Percentiles rank a stretch among this genome's conserved stretches.
phyloP scores from a whole-genome alignment of 1,284 basidiomycete genomes.

The Sphagnurus paluster region DNA sequence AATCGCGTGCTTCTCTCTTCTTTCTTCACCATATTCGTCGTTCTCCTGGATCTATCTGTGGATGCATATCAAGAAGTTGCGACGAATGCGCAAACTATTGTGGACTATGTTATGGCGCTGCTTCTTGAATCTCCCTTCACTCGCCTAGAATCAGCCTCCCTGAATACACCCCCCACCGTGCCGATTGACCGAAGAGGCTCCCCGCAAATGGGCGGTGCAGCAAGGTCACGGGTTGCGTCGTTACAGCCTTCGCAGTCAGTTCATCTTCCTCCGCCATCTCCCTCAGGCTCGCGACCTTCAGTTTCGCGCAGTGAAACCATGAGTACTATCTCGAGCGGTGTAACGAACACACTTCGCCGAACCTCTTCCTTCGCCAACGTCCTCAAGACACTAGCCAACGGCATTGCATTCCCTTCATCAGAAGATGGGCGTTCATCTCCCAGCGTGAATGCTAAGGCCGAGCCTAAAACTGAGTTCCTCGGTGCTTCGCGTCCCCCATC shows the following conservation, averaged over 20 bases:
- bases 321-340: conserved; percentile 57
- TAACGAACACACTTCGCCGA: conserved; percentile 69
- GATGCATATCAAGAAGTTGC: conserved; percentile 95
- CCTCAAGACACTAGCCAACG: conserved; percentile 74
- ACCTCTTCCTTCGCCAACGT: conserved; percentile 85
- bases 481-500: conserved; percentile 70
- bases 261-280: conserved; percentile 37
- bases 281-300: conserved; percentile 42
- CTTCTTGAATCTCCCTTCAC: conserved; percentile 88
- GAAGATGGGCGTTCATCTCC: conserved; percentile 57
- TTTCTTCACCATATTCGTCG: conserved; percentile 91
- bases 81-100: conserved; percentile 85
- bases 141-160: conserved; percentile 64
- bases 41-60: conserved; percentile 87
- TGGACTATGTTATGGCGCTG: conserved; percentile 91
- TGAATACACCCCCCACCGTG: conserved; percentile 51
- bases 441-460: conserved; percentile 27
- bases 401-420: conserved; percentile 62
- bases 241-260: conserved; percentile 43
- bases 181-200: conserved; percentile 35
- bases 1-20: conserved; percentile 85
- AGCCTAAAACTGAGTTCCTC: conserved; percentile 31
- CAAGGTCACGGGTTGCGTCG: conserved; percentile 55
- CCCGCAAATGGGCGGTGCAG: conserved; percentile 29
- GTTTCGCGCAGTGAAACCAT: conserved; percentile 63